These are phyloP conservation scores for Corylus avellana DNA, from an alignment of 306 rosid species.

Conservation along the genomic window DNA sequence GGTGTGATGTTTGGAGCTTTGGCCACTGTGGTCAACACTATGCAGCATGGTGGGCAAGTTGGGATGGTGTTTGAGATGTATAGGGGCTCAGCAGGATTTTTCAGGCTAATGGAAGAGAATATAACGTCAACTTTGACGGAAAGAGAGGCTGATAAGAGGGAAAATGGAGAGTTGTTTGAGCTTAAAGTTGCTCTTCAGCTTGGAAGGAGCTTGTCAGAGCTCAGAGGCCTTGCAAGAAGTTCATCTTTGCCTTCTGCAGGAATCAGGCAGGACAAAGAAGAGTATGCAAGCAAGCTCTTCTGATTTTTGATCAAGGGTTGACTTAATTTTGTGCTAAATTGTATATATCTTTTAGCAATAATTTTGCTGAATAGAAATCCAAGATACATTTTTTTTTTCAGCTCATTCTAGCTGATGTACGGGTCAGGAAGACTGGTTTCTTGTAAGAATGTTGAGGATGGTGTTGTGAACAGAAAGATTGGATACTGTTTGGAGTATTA, in stretches of 20 bases:
- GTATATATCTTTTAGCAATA: not conserved
- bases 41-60: slow-evolving; percentile 69
- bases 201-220: slow-evolving; percentile 55
- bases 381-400: not conserved
- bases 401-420: too few relatives aligned
- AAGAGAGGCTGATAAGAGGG: slow-evolving; percentile 48
- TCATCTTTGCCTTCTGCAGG: slow-evolving; percentile 19
- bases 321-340: not conserved
- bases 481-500: too few relatives aligned
- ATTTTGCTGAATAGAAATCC: not conserved
- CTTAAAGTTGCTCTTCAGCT: slow-evolving; percentile 48
- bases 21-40: slow-evolving; percentile 41
- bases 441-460: too few relatives aligned
- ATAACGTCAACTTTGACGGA: slow-evolving; percentile 41
- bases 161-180: slow-evolving; percentile 55
- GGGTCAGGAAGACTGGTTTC: too few relatives aligned
- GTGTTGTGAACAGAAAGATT: too few relatives aligned
- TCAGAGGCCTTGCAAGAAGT: slow-evolving; percentile 36
- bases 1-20: slow-evolving; percentile 53
- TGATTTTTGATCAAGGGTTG: not conserved
- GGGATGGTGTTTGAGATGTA: slow-evolving; percentile 81
- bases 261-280: slow-evolving; percentile 31
- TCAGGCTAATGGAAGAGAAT: slow-evolving; percentile 36
- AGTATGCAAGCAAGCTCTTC: slow-evolving; percentile 53
- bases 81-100: slow-evolving; percentile 55